Conservation (phyloP, 2,329 filamentous ascomycete genomes). For the Colletotrichum sp. region DNA sequence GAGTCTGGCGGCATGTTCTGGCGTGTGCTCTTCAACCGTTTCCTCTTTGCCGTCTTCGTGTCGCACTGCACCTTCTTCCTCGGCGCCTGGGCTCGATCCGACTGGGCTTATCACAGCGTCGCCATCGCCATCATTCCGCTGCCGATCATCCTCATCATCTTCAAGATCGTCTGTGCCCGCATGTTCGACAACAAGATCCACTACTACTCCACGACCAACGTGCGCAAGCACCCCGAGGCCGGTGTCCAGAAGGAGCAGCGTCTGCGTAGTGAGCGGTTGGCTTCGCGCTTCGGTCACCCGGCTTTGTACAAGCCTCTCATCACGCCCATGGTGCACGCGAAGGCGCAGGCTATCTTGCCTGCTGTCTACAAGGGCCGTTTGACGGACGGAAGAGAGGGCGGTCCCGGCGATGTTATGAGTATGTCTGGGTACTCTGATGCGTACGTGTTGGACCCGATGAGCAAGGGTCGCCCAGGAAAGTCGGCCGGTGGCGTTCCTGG, state of each 20-base stretch:
- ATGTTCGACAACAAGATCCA: conserved; percentile 81
- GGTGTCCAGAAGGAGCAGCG: conserved; percentile 56
- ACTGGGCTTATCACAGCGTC: conserved; percentile 56
- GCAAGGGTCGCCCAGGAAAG: conserved; percentile 54
- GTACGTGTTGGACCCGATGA: conserved; percentile 82
- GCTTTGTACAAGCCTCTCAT: conserved; percentile 88
- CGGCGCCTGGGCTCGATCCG: conserved; percentile 74
- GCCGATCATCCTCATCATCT: conserved; percentile 77
- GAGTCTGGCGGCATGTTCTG: conserved; percentile 95
- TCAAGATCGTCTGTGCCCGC: conserved; percentile 84
- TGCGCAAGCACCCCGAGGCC: conserved; percentile 50
- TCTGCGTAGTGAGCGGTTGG: conserved; percentile 71
- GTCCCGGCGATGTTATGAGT: conserved; percentile 59
- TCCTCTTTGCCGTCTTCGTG: conserved; percentile 81
- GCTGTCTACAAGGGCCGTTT: conserved; percentile 85
- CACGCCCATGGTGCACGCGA: conserved; percentile 94
- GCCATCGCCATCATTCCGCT: conserved; percentile 76
- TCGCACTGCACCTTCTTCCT: conserved; percentile 81
- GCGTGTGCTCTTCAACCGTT: conserved; percentile 90
- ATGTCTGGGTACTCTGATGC: conserved; percentile 83
- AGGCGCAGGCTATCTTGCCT: conserved; percentile 85
- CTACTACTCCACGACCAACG: conserved; percentile 76
- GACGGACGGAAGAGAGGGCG: conserved; percentile 66
- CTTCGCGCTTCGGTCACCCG: conserved; percentile 85
- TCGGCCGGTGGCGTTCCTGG: conserved; percentile 59